Base-by-base conservation (phyloP, 371 early-diverging fungal genomes). In the Amoeboradix gromovi region DNA sequence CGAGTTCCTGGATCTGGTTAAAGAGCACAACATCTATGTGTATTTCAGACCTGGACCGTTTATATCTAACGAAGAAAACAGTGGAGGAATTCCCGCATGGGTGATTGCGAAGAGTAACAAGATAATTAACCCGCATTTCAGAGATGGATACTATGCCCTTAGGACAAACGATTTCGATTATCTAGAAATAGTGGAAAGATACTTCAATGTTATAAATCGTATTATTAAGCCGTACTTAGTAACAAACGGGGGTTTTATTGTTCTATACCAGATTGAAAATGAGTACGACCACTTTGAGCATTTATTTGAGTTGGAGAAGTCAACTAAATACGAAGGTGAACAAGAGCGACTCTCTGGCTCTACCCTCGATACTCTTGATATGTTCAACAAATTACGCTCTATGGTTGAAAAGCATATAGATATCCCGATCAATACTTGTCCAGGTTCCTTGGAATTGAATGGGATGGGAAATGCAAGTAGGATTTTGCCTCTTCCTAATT, bases 41-140 rank as follows among this genome's bases (percentile, higher is more conserved):
- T 70, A 75, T 66, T 74, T 82, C 31, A 75, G 81, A 1, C 86
- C 89, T 0, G 90, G 90, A 0, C 90, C 91, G 0, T 91, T 87
- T 74, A 88, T 91, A 70, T 89, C 89, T 77, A 84, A 86, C 17
- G 91, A 91, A 71, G 88, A 88, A 0, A 87, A 88, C 71, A 90
- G 78, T 22, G 91, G 91, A 30, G 91, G 90, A 0, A 85, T 83
- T 72, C 91, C 91, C 0, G 74, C 81, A 29, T 91, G 91, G 91
- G 77, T 91, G 69, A 73, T 85, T 1, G 86, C 84, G 31, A 87
- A 87, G 71, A 80, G 85, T 30, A 77, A 86, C 17, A 48, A 48
- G 22, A 48, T 48, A 12, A 48, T 48, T 22, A 48, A 48, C 48
- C 48, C 48, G 22, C 12, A 48, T 22, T 12, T 5, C 5, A 5